A percentile compares a stretch with the other conserved stretches of the same genome.
These are phyloP conservation scores for Straminergon stramineum DNA, from an alignment of 225 moss, liverwort and hornwort genomes.

Conservation along the genomic window DNA sequence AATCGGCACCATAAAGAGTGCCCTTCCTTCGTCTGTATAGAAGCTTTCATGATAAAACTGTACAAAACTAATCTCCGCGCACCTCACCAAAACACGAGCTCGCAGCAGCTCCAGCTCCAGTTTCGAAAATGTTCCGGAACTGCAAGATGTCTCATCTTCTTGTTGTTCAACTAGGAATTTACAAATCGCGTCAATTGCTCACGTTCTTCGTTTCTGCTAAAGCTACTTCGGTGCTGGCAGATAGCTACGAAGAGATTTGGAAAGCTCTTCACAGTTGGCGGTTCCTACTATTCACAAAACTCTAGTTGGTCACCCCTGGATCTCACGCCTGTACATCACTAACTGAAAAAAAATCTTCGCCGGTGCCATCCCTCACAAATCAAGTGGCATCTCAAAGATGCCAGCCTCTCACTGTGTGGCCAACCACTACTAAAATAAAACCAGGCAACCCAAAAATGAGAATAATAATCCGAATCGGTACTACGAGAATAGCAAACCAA, in stretches of 20 bases:
- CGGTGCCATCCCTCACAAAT: constrained; percentile 13
- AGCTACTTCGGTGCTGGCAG: constrained; percentile 17
- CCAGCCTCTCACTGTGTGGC: constrained; percentile 4
- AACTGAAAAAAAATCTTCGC: constrained; percentile 22
- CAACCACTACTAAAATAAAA: neutral
- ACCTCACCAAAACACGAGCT: constrained; percentile 9
- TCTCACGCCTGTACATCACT: constrained; percentile 34
- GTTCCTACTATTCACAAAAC: constrained; percentile 29
- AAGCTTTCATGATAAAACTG: constrained; percentile 35
- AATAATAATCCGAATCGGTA: constrained; percentile 18
- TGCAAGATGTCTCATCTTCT: neutral
- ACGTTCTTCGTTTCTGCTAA: neutral
- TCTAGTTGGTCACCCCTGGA: neutral
- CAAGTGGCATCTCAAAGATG: constrained; percentile 7
- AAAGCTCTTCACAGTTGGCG: constrained; percentile 34
- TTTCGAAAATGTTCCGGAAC: constrained; percentile 30
- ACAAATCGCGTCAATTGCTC: constrained; percentile 27
- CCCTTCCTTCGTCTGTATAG: constrained; percentile 30
- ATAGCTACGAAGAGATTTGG: constrained; percentile 20
- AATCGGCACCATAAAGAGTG: constrained; percentile 52
- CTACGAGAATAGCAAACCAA: constrained; percentile 1
- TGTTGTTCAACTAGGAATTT: constrained; percentile 11
- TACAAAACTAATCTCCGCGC: constrained; percentile 44
- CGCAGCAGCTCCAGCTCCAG: constrained; percentile 17
- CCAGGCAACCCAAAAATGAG: constrained; percentile 35